Evolutionary conservation across 169 alveolate genomes (phyloP).

Genomic region (Cryptosporidium xiaoi): DNA sequence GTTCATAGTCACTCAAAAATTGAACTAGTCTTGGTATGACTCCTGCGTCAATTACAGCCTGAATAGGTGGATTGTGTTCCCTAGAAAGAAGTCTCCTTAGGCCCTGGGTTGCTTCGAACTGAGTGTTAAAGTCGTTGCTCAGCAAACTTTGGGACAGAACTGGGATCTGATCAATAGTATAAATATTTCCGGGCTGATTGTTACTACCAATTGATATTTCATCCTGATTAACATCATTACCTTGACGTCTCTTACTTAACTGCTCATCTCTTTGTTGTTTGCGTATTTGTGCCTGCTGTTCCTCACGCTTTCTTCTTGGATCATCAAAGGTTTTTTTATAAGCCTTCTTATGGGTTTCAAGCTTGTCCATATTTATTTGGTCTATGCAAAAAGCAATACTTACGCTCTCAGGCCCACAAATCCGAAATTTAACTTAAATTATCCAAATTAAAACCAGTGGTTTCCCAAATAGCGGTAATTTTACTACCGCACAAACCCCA

Average conservation of each 20-base stretch:
- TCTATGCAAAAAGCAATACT: too few species aligned
- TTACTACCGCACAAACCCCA: too few species aligned
- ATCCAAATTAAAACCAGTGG: too few species aligned
- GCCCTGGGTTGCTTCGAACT: slow-evolving; percentile 87
- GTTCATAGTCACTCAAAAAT: slow-evolving; percentile 85
- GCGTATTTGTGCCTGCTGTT: slow-evolving; percentile 90
- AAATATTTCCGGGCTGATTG: slow-evolving; percentile 74
- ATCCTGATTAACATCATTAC: slow-evolving; percentile 75
- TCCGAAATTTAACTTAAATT: too few species aligned
- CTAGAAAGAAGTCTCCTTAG: slow-evolving; percentile 92
- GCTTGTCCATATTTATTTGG: slow-evolving; percentile 44
- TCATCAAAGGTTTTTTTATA: slow-evolving; percentile 89
- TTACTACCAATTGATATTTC: slow-evolving; percentile 63
- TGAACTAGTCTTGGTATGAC: slow-evolving; percentile 93
- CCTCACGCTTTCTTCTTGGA: slow-evolving; percentile 91
- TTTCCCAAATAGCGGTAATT: too few species aligned
- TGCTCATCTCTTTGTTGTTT: slow-evolving; percentile 89
- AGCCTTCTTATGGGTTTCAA: slow-evolving; percentile 79
- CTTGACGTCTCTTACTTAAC: slow-evolving; percentile 85
- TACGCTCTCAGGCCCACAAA: too few species aligned
- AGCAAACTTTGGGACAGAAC: slow-evolving; percentile 82
- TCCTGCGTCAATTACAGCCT: slow-evolving; percentile 93
- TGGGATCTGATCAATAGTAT: slow-evolving; percentile 78
- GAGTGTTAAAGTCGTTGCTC: slow-evolving; percentile 84
- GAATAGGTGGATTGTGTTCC: slow-evolving; percentile 94